Evolutionary conservation across 2,329 filamentous ascomycete genomes (phyloP).

Genomic region (Parascedosporium putredinis): DNA sequence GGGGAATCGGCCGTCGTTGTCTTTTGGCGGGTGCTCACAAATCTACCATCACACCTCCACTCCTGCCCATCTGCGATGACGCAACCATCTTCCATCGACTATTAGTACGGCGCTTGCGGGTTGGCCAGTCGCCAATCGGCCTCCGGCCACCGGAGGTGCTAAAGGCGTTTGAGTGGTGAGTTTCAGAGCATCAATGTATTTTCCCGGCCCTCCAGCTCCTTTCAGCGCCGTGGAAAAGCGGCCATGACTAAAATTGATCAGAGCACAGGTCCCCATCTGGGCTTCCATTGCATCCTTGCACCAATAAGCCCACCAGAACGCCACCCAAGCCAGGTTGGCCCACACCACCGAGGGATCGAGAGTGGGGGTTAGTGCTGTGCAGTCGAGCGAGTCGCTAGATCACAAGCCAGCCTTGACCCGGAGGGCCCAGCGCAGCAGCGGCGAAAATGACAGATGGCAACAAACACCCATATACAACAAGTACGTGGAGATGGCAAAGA

Average conservation of each 20-base stretch:
- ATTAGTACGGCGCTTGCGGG: too few relatives aligned
- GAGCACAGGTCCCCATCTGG: too few relatives aligned
- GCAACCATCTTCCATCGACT: background rate
- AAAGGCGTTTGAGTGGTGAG: background rate
- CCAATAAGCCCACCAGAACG: background rate
- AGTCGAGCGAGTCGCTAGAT: too few relatives aligned
- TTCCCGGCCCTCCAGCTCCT: too few relatives aligned
- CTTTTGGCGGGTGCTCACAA: too few relatives aligned
- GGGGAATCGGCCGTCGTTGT: background rate
- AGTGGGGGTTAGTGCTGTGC: background rate
- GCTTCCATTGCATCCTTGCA: too few relatives aligned
- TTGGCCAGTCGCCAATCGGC: background rate
- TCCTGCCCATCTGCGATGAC: background rate
- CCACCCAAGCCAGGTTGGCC: background rate
- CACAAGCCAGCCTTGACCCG: background rate
- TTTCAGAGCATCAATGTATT: background rate
- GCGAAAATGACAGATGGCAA: background rate
- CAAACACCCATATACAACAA: too few relatives aligned
- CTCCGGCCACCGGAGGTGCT: background rate
- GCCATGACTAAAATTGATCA: conserved; percentile 1
- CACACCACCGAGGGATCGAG: background rate
- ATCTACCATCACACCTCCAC: too few relatives aligned
- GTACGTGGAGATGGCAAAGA: too few relatives aligned
- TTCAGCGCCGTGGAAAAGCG: background rate
- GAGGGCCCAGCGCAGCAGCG: background rate